Evolutionary conservation across 2,329 filamentous ascomycete genomes (phyloP), one percentile per base, ranked within the genome.

Genomic region (Alternaria novae-zelandiae): DNA sequence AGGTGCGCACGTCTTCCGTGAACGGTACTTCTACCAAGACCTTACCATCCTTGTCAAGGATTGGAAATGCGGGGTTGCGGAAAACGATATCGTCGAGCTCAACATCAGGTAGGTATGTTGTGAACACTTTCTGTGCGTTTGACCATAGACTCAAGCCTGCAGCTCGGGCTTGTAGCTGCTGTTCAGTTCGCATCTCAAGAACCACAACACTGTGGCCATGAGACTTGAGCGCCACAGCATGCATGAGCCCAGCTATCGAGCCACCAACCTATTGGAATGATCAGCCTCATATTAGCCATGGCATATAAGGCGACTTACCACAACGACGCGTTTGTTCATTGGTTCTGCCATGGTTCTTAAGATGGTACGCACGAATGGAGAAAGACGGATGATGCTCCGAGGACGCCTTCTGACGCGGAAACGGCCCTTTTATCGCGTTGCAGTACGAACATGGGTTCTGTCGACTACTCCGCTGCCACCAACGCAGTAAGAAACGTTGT

Each of bases 221-320:
- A 7, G 59, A 64, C 36, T 68, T 70, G 3, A 73, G 59, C 3
- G 62, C 67, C 7, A 72, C 45, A 12, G 70, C 70, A 43, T 71
- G 67, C 63, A 73, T 67, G 8, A 73, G 62, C 15, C 71, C 70
- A 11, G 68, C 63, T 20, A 71, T 64, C 2, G 70, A 72, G 45
- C 67, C 65, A 20, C 71, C 71, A 28, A 72, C 47, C 61, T 63
- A 12, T 23, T 5, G 8, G 8, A 3, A 6, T 4, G 0, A 17
- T 63, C 21, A 63, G 53, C 43, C 15, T 25, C 21, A 51, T 43
- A n/a, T 2, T 5, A 15, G 15, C n/a, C 41, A 20, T 6, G 11
- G 3, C 7, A 12, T 32, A 6, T 30, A 36, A 17, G 10, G 12
- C 21, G 23, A 50, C 54, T 43, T 28, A 63, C 61, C 17, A 63